Base-by-base conservation (phyloP, 2,329 filamentous ascomycete genomes). In the Penicillium frequentans region DNA sequence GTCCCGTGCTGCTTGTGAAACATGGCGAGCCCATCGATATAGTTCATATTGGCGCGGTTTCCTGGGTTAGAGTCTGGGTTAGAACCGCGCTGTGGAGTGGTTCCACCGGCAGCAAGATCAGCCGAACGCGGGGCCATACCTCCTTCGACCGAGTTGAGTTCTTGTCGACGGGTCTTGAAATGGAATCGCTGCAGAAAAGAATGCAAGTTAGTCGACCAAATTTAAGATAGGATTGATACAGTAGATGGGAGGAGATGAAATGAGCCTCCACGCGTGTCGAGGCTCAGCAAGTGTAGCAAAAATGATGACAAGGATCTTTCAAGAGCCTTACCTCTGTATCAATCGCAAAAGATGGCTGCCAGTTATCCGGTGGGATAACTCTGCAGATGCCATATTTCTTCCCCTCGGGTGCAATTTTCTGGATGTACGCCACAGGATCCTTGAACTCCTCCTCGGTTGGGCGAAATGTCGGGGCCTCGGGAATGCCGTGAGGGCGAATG, bases 1-100 rank as follows among this genome's bases (percentile, higher is more conserved):
- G 89, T 96, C 54, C 95, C 95, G 73, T 96, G 90, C 72, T 98
- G 93, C 69, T 95, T 96, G 81, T 99, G 95, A 73, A 95, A 99
- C 76, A 96, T 98, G 68, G 89, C 86, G 26, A 99, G 85, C 66
- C 96, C 92, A 74, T 99, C 95, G 62, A 98, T 86, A 73, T 99
- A 99, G 64, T 93, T 96, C 60, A 97, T 83, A 74, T 98, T 98
- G 64, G 93, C 92, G 73, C 95, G 90, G 61, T 93, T 97, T 70
- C 92, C 91, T 96, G 67, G 57, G 59, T 70, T 57, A 66, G 58
- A 60, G 70, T 69, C 58, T 64, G 58, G 58, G 71, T 83, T 66
- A 83, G 68, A 70, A 64, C 55, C 63, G 59, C 60, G 60, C 64
- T 69, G 63, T 57, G 65, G 66, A 68, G 56, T 50, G 49, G 44